Evolutionary conservation across 371 early-diverging fungal genomes (phyloP), one percentile per base, ranked within the genome.

Genomic region (Polyrhizophydium stewartii): DNA sequence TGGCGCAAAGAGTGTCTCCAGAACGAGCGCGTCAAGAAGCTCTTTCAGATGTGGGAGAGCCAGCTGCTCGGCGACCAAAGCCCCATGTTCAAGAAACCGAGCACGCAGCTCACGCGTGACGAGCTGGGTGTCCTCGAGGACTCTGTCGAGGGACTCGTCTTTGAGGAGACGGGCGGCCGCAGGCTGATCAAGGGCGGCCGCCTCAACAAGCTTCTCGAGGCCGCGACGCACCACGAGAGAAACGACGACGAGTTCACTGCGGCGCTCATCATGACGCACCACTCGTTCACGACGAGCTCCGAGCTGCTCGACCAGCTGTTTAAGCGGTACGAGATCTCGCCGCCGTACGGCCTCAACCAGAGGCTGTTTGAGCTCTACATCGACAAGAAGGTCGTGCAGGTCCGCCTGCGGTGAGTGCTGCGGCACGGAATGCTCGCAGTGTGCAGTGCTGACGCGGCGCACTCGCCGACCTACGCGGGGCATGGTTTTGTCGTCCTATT

Each of bases 241-340:
- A 59, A 51, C 24, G 73, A 75, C 31, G 52, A 25, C 19, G 78
- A 79, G 5, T 72, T 65, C 56, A 60, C 27, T n/a, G 45, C 64
- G 35, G 64, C 64, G 17, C 61, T 83, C 31, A 25, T 83, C 13
- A 37, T 82, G 60, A 83, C 79, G 13, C 81, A 80, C 62, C 80
- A 80, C 51, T 80, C 83, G 19, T 82, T 83, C 59, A 78, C 76
- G 2, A 75, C 79, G 16, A 72, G 76, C 12, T 31, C 65, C 27
- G 79, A 82, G 27, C 59, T 83, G 25, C 56, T 83, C 58, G 75
- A 77, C 46, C 51, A 66, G 27, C 60, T 83, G 16, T 61, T 74
- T 19, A 59, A 61, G 13, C 64, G 78, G 56, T 82, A 75, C 56
- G 67, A 61, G 17, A 57, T 75, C 19, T 49, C 63, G 1, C 77